Evolutionary conservation across 257 asterid species (phyloP).

Genomic region (Coffea canephora): DNA sequence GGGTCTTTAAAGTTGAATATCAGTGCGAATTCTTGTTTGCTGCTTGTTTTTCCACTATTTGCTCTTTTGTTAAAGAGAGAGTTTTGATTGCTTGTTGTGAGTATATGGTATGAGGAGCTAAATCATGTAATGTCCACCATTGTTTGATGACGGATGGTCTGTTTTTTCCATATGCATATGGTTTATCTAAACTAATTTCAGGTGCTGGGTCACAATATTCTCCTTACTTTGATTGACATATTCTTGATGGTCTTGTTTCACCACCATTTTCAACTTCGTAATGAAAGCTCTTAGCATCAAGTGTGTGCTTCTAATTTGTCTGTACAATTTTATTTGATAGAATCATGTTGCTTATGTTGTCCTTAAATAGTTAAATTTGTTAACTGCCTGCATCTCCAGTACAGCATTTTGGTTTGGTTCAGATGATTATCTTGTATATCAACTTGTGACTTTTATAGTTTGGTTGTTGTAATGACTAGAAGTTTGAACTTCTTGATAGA

Average conservation of each 20-base stretch:
- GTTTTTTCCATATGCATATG: neutral
- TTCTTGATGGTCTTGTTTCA: neutral
- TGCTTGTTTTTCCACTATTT: neutral
- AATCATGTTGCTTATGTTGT: neutral
- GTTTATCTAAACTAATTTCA: neutral
- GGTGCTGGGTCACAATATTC: neutral
- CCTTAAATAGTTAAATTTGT: neutral
- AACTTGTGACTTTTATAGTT: neutral
- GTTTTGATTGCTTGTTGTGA: too few species aligned
- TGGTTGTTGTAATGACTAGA: constrained; percentile 3
- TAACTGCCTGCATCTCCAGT: neutral
- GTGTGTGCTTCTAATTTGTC: neutral
- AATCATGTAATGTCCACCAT: neutral
- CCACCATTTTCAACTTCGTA: neutral
- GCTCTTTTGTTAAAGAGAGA: neutral
- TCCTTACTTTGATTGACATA: neutral
- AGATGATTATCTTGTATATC: neutral
- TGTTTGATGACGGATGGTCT: neutral
- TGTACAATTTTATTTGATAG: neutral
- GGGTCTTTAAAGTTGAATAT: neutral
- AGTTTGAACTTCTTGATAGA: constrained; percentile 36
- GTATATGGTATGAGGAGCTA: neutral
- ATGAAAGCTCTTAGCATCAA: neutral
- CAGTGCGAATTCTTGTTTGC: neutral
- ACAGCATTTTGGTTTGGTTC: neutral